phyloP scores from a whole-genome alignment of 164 flowering plant genomes.

The Berberis vulgaris region DNA sequence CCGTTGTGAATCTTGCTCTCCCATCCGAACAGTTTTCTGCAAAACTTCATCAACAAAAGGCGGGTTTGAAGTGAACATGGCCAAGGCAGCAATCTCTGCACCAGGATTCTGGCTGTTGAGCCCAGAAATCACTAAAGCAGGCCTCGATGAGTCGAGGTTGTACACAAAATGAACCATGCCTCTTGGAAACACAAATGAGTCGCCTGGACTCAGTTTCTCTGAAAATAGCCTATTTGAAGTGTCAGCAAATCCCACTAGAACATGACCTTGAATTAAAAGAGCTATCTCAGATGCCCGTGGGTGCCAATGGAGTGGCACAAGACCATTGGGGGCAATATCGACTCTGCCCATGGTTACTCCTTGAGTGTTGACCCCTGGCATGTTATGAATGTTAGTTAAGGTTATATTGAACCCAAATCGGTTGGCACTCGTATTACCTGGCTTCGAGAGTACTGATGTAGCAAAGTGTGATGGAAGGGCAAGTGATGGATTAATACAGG shows the following conservation, averaged over 20 bases:
- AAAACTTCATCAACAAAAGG: slow-evolving; percentile 33
- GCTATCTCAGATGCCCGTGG: slow-evolving; percentile 74
- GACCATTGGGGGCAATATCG: slow-evolving; percentile 35
- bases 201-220: slow-evolving; percentile 37
- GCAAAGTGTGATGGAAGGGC: slow-evolving; percentile 37
- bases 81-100: slow-evolving; percentile 32
- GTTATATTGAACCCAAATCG: slow-evolving; percentile 48
- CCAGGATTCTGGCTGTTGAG: slow-evolving; percentile 64
- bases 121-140: slow-evolving; percentile 47
- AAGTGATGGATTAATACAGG: slow-evolving; percentile 43
- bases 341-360: slow-evolving; percentile 57
- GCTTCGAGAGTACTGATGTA: slow-evolving; percentile 44
- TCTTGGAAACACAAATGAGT: slow-evolving; percentile 57
- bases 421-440: slow-evolving; percentile 33
- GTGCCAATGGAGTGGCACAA: slow-evolving; percentile 59
- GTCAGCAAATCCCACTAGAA: slow-evolving; percentile 60
- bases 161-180: slow-evolving; percentile 48
- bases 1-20: slow-evolving; percentile 28
- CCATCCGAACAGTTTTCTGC: slow-evolving; percentile 33
- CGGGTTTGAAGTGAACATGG: slow-evolving; percentile 34
- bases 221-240: slow-evolving; percentile 33
- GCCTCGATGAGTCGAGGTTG: slow-evolving; percentile 21
- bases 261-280: slow-evolving; percentile 24
- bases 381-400: slow-evolving; percentile 28
- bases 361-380: slow-evolving; percentile 65